phyloP scores from a whole-genome alignment of 83 land plant genomes.

The Larix sibirica region DNA sequence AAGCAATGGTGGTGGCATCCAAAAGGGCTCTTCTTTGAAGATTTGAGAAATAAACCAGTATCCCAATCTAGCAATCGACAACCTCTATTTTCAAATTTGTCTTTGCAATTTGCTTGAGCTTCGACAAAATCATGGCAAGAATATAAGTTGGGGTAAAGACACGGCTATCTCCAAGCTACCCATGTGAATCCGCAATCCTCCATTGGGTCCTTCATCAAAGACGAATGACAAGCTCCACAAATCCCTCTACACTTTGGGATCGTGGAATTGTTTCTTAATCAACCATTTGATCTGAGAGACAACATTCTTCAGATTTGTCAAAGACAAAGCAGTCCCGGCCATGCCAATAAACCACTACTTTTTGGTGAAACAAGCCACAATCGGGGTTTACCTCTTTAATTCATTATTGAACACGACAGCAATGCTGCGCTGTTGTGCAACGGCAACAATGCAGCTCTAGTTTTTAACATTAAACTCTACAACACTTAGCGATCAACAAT shows the following conservation, averaged over 20 bases:
- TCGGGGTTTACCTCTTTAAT: constrained; percentile 91
- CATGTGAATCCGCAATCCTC: constrained; percentile 55
- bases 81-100: constrained; percentile 56
- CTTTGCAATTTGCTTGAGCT: constrained; percentile 82
- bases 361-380: constrained; percentile 75
- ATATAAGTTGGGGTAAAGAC: constrained; percentile 48
- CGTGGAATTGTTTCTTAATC: constrained; percentile 54
- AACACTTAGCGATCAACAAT: constrained; percentile 37
- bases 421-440: constrained; percentile 76
- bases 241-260: constrained; percentile 67
- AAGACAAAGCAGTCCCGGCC: constrained; percentile 70
- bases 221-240: constrained; percentile 45
- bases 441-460: constrained; percentile 85
- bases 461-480: constrained; percentile 93
- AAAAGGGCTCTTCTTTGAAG: constrained; percentile 75
- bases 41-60: constrained; percentile 86
- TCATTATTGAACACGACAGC: constrained; percentile 94
- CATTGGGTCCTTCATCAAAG: constrained; percentile 69
- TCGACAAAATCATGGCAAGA: constrained; percentile 81
- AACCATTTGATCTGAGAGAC: constrained; percentile 84
- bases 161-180: constrained; percentile 59
- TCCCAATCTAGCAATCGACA: constrained; percentile 84
- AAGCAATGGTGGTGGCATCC: constrained; percentile 82
- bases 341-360: constrained; percentile 86
- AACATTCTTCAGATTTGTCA: constrained; percentile 78